A percentile compares a stretch with the other conserved stretches of the same genome.
Evolutionary conservation across 176 grass and related monocot species (phyloP).

Genomic region (Musa acuminata): DNA sequence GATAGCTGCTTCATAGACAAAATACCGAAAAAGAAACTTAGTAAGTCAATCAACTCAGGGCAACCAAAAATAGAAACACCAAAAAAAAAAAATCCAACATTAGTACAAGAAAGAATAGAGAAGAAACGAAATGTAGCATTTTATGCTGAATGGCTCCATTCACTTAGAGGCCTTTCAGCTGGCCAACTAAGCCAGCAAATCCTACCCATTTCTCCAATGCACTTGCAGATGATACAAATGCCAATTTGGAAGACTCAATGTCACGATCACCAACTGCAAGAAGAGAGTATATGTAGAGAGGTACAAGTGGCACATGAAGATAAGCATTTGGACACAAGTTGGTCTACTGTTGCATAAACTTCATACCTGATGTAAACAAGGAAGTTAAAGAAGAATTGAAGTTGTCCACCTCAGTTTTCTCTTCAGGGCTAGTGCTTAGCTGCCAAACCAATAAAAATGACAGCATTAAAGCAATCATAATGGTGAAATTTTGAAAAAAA

Average conservation of each 20-base stretch:
- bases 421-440: conserved; percentile 72
- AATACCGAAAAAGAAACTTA: too few relatives aligned
- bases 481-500: neutral
- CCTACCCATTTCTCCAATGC: conserved; percentile 81
- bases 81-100: too few relatives aligned
- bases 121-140: neutral
- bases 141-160: neutral
- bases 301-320: neutral
- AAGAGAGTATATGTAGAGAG: neutral
- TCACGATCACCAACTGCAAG: conserved; percentile 66
- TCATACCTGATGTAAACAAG: conserved; percentile 56
- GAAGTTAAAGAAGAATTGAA: conserved; percentile 82
- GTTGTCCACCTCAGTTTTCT: conserved; percentile 44
- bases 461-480: neutral
- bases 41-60: too few relatives aligned
- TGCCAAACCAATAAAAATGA: conserved; percentile 24
- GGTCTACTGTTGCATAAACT: neutral
- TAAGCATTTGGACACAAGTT: neutral
- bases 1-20: too few relatives aligned
- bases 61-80: too few relatives aligned
- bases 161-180: conserved; percentile 62
- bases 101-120: too few relatives aligned
- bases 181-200: conserved; percentile 48
- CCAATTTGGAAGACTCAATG: conserved; percentile 54
- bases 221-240: conserved; percentile 72